Base-by-base conservation (phyloP, 345 rosid genomes). In the Clarkia xantiana region DNA sequence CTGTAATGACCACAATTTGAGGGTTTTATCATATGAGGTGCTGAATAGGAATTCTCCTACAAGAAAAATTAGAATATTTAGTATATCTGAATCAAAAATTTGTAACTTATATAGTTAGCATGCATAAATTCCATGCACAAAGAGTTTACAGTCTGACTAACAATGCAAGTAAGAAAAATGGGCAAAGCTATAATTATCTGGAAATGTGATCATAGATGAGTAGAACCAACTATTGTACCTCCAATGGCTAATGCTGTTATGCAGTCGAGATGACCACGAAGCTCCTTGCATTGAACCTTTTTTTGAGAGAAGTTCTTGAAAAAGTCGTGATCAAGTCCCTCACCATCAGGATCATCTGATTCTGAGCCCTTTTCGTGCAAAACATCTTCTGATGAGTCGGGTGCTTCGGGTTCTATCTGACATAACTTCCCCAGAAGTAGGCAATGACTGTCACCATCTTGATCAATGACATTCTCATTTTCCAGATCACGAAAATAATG, bases 1-100 rank as follows among this genome's bases (percentile, higher is more conserved):
- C 95, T 86, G 77, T 57, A 86, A 59, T 52, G 94, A 86, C 97
- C 97, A 90, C 18, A 83, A 59, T n/a, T 52, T 73, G 62, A 90
- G 75, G 25, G 78, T 66, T 73, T 71, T 90, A 68, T 90, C 95
- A 62, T 75, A 75, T 3, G 94, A 86, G 45, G 84, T 78, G 88
- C 94, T 86, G 58, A 81, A 79, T 59, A 90, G 67, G 65, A 74
- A 86, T 16, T 78, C 94, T 10, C 88, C 97, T 90, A 57, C 60
- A 74, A 73, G 44, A 53, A 56, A 51, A 58, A 52, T 61, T 23
- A 19, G 5, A 51, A 58, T 10, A 14, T 55, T 13, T 44, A 22
- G 42, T 29, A 29, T 10, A 29, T 29, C 1, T 1, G 8, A 29
- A 29, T 29, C 9, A 7, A 29, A 29, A 29, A 29, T 29, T 29